Evolutionary conservation across 768 basidiomycete species (phyloP).

Genomic region (Amanita rimosa): DNA sequence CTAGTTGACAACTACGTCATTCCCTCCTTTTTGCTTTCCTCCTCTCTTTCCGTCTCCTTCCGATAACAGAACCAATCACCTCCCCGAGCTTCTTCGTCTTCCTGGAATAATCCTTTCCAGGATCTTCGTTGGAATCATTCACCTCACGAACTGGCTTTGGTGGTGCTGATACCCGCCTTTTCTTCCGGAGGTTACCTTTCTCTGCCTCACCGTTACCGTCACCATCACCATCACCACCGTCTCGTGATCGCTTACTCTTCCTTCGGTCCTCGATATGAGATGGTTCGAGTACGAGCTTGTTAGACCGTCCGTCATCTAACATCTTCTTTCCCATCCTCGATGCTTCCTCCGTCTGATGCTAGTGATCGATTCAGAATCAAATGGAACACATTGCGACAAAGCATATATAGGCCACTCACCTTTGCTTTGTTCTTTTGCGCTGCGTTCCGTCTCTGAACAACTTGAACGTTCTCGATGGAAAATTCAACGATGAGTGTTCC

Average conservation of each 20-base stretch:
- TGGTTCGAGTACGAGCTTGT: neutral
- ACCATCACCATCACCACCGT: neutral
- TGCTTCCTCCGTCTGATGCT: neutral
- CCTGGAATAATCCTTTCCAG: too few species aligned
- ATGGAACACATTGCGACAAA: too few species aligned
- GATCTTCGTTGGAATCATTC: too few species aligned
- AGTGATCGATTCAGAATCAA: neutral
- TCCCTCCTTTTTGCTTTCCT: too few species aligned
- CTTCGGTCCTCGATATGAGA: neutral
- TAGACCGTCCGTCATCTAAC: neutral
- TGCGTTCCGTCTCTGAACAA: conserved; percentile 65
- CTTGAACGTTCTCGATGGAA: conserved; percentile 90
- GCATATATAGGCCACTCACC: conserved; percentile 8
- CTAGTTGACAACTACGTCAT: too few species aligned
- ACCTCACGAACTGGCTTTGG: too few species aligned
- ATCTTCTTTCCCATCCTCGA: neutral
- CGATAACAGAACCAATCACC: too few species aligned
- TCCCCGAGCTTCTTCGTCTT: too few species aligned
- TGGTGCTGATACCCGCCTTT: neutral
- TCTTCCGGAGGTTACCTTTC: neutral
- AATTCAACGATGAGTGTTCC: conserved; percentile 81
- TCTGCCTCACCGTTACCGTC: neutral
- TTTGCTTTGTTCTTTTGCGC: conserved; percentile 29
- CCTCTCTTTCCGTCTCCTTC: too few species aligned
- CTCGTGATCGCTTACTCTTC: neutral